These are phyloP conservation scores for Iodosphaeria phyllophila DNA, from an alignment of 2,329 filamentous ascomycete species.

Conservation along the genomic window DNA sequence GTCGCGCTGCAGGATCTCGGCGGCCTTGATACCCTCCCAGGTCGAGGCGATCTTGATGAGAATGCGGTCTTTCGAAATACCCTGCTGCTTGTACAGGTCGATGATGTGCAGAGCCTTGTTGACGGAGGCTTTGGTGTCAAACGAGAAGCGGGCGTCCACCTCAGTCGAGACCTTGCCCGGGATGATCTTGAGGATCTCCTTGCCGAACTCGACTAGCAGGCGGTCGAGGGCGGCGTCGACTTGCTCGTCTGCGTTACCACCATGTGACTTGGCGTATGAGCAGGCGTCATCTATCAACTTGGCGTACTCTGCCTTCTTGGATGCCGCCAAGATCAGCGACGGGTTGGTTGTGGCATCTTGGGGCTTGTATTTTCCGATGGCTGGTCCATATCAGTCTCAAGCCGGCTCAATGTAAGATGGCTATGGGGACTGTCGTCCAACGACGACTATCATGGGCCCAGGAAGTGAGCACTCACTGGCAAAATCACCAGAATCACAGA, in stretches of 20 bases:
- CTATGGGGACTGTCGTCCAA: background rate
- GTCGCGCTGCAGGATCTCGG: constrained; percentile 88
- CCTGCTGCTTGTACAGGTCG: constrained; percentile 87
- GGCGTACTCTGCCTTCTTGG: constrained; percentile 95
- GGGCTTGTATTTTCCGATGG: constrained; percentile 98
- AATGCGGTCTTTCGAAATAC: constrained; percentile 82
- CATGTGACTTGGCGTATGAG: constrained; percentile 64
- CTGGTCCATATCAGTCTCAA: constrained; percentile 25
- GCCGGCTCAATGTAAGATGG: too few species aligned
- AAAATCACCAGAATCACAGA: constrained; percentile 89
- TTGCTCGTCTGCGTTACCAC: constrained; percentile 54
- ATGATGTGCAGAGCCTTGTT: constrained; percentile 96
- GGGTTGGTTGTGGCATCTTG: constrained; percentile 99
- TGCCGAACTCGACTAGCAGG: constrained; percentile 94
- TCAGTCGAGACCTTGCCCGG: constrained; percentile 98
- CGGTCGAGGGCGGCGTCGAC: constrained; percentile 82
- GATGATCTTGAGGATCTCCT: constrained; percentile 90
- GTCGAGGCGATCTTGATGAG: constrained; percentile 99
- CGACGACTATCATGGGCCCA: background rate
- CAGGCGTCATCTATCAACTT: constrained; percentile 77
- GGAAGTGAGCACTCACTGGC: constrained; percentile 38
- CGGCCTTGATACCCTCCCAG: constrained; percentile 99
- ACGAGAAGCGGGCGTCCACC: constrained; percentile 90
- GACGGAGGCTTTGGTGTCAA: constrained; percentile 81
- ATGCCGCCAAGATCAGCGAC: constrained; percentile 90